Evolutionary conservation across 139 green algal genomes (phyloP).

Genomic region (Chlorella sp.): DNA sequence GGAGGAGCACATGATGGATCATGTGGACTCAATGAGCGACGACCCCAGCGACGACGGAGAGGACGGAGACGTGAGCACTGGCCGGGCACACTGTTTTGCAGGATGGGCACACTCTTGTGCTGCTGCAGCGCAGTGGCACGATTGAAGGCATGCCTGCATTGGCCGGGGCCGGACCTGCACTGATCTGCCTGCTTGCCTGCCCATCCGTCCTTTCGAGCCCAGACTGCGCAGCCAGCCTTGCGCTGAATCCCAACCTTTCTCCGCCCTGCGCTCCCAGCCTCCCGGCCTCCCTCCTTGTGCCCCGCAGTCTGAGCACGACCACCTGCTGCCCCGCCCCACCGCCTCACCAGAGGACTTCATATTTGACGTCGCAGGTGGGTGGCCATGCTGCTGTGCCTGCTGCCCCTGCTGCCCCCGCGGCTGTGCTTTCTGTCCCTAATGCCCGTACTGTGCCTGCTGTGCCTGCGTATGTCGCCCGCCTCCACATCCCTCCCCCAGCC

Average conservation of each 20-base stretch:
- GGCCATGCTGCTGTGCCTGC: background rate
- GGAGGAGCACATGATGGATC: constrained; percentile 2
- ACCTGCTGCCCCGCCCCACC: background rate
- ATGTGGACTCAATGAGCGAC: constrained; percentile 19
- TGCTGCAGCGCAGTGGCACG: no score
- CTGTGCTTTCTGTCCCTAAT: background rate
- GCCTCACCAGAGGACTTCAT: constrained; percentile 17
- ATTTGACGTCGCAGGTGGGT: background rate
- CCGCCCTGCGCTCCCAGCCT: background rate
- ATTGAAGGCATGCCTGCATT: no score
- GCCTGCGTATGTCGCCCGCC: no score
- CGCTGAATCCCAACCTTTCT: background rate
- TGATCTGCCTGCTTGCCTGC: background rate
- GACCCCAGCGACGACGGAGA: constrained; percentile 1
- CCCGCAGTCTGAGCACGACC: background rate
- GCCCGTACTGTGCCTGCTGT: background rate
- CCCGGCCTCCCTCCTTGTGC: background rate
- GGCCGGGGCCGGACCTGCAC: background rate
- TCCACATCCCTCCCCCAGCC: no score
- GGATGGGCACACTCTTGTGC: no score
- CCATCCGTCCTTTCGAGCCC: no score
- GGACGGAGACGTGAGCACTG: no score
- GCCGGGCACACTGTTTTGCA: no score
- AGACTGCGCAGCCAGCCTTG: no score
- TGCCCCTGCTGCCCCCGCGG: background rate